Evolutionary conservation across 2,329 filamentous ascomycete genomes (phyloP), one percentile per base, ranked within the genome.

Genomic region (Apiospora aurea): DNA sequence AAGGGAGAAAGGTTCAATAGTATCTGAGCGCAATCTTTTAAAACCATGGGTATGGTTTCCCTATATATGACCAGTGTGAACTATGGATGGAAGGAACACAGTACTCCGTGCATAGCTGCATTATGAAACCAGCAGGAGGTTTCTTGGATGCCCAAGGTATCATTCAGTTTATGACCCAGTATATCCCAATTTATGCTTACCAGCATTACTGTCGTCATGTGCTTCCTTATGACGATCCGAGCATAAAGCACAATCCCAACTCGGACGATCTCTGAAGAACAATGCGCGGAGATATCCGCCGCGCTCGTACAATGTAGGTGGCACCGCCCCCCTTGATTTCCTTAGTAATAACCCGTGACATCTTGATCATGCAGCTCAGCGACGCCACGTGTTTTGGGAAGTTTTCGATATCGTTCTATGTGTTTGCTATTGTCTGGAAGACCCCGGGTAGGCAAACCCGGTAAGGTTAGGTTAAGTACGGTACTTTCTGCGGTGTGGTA

Each of bases 351-450:
- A 41, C 57, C 57, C 57, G 57, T 64, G 57, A 64, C 57, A 38
- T 64, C 57, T 64, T 41, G 57, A 64, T 41, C 57, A 38, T 64
- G 57, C 57, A 64, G 57, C 57, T 64, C 57, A 38, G 29, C 57
- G 57, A 8, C 34, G 57, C 57, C 57, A 64, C 57, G 14, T 64
- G 57, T 64, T 29, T 64, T 21, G 57, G 57, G 34, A 18, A 18
- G 16, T 18, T n/a, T n/a, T 41, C 53, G 57, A 64, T 41, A 64
- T n/a, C 18, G 21, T 26, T 51, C n/a, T 49, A 49, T 49, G n/a
- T 49, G 21, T 18, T n/a, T 10, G 21, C 18, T 49, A 38, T n/a
- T 49, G 46, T 38, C 34, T 38, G 34, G 7, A 38, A 38, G 6
- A 38, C 34, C 34, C 34, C 34, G 34, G 34, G 34, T 38, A 38